Conservation (phyloP, 116 monocot genomes). For the Trichopus zeylanicus region DNA sequence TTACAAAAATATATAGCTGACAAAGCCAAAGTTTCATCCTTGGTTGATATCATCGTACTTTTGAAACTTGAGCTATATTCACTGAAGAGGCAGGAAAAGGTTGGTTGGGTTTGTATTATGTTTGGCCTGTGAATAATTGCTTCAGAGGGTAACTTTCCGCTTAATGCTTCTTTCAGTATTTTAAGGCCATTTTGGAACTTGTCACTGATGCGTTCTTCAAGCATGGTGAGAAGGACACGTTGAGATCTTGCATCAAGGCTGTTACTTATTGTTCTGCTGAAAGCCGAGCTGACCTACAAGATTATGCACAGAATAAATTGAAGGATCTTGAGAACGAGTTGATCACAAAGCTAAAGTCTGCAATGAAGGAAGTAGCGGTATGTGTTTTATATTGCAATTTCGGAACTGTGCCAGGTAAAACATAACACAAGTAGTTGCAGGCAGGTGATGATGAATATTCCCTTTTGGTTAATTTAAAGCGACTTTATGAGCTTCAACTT, state of each 20-base stretch:
- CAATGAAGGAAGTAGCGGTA: conserved; percentile 78
- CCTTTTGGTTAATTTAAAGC: conserved; percentile 86
- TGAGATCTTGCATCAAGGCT: conserved; percentile 82
- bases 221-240: conserved; percentile 80
- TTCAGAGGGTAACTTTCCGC: conserved; percentile 8
- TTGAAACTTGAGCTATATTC: conserved; percentile 94
- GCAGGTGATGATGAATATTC: conserved; percentile 89
- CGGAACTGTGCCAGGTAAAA: conserved; percentile 4
- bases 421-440: conserved; percentile 30
- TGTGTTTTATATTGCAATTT: conserved; percentile 6
- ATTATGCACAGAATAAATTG: conserved; percentile 81
- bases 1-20: conserved; percentile 78
- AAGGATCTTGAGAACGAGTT: conserved; percentile 88
- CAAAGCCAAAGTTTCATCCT: conserved; percentile 78
- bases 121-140: background rate
- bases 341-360: conserved; percentile 58
- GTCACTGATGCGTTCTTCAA: conserved; percentile 88
- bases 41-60: conserved; percentile 66
- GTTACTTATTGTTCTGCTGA: conserved; percentile 76
- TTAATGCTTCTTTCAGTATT: conserved; percentile 41
- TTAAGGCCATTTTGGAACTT: conserved; percentile 64
- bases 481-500: conserved; percentile 83
- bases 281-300: conserved; percentile 78
- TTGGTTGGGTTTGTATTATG: conserved; percentile 11
- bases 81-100: conserved; percentile 88